These are phyloP conservation scores for Chimonanthus salicifolius DNA, from an alignment of 164 flowering plant species.

Conservation along the genomic window DNA sequence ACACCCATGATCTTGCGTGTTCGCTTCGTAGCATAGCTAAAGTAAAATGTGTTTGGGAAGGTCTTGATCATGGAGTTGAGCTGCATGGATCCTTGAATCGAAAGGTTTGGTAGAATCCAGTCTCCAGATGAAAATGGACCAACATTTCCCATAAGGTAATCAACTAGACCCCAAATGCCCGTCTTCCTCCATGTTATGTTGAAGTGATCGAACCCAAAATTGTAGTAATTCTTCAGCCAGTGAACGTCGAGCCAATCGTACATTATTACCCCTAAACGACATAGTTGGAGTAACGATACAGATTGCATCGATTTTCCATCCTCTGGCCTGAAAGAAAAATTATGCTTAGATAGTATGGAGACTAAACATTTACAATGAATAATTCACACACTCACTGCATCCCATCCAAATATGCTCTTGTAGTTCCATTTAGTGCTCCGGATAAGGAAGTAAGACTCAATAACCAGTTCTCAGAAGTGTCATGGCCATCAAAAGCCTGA, in stretches of 20 bases:
- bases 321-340: slow-evolving; percentile 50
- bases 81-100: slow-evolving; percentile 76
- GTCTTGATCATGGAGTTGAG: slow-evolving; percentile 60
- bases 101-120: slow-evolving; percentile 96
- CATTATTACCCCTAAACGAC: slow-evolving; percentile 69
- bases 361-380: not conserved
- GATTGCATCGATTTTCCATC: slow-evolving; percentile 80
- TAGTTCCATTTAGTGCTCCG: slow-evolving; percentile 95
- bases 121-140: slow-evolving; percentile 96
- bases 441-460: slow-evolving; percentile 87
- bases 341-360: not conserved
- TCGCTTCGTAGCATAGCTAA: slow-evolving; percentile 90
- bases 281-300: slow-evolving; percentile 66
- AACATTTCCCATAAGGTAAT: slow-evolving; percentile 69
- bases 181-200: slow-evolving; percentile 69
- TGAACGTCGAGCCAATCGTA: slow-evolving; percentile 89
- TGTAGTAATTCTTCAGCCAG: slow-evolving; percentile 77
- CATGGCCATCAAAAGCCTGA: slow-evolving; percentile 81
- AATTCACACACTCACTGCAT: slow-evolving; percentile 62
- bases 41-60: slow-evolving; percentile 83
- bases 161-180: slow-evolving; percentile 84
- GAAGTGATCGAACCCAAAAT: slow-evolving; percentile 94
- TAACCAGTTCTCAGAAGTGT: slow-evolving; percentile 91
- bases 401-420: slow-evolving; percentile 93
- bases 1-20: slow-evolving; percentile 71